Conservation (phyloP, 257 asterid genomes). For the Ligustrum vulgare region DNA sequence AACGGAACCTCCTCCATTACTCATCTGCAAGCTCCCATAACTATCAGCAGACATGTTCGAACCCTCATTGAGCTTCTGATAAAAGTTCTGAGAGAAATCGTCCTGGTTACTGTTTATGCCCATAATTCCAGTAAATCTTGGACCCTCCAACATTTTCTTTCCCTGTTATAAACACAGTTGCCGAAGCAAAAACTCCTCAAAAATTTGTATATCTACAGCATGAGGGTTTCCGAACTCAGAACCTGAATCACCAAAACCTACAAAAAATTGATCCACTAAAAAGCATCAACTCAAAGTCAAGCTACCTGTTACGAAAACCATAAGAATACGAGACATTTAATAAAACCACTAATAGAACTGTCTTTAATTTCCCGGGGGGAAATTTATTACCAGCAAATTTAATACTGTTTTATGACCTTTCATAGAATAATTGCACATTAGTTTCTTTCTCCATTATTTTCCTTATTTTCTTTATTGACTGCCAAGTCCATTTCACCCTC, state of each 20-base stretch:
- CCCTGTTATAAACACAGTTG: background rate
- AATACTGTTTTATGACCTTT: background rate
- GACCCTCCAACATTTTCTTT: conserved; percentile 60
- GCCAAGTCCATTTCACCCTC: conserved; percentile 5
- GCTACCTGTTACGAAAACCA: background rate
- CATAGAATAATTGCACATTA: too few relatives aligned
- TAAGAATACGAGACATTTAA: background rate
- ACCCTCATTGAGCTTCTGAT: conserved; percentile 70
- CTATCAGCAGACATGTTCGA: conserved; percentile 69
- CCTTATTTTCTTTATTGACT: background rate
- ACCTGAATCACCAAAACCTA: background rate
- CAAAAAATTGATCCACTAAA: too few relatives aligned
- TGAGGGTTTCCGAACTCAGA: conserved; percentile 28
- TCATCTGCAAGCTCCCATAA: conserved; percentile 69
- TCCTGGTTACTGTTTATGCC: conserved; percentile 54
- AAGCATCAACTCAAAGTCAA: background rate
- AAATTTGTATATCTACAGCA: conserved; percentile 32
- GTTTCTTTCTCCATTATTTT: background rate
- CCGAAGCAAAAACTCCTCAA: background rate
- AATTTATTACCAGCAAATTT: background rate
- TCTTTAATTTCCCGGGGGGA: background rate
- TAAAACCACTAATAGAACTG: background rate
- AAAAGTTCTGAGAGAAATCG: conserved; percentile 59
- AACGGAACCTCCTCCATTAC: conserved; percentile 70
- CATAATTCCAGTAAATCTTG: conserved; percentile 58